Conservation (phyloP, 1,284 basidiomycete genomes). For the Ceratobasidium sp. region DNA sequence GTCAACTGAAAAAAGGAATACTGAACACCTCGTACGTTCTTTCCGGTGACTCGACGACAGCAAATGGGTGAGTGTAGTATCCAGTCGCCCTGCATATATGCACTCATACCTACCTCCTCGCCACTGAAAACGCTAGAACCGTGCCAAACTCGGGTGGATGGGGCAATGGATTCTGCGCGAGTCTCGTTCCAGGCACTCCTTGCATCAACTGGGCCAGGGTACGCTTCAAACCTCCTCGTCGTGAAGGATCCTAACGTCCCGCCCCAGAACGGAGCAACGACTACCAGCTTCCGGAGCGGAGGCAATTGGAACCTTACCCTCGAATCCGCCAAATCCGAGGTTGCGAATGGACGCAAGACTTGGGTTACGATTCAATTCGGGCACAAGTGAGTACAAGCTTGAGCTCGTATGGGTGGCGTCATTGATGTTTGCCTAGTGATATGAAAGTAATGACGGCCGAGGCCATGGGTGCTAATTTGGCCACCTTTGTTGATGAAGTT, state of each 20-base stretch:
- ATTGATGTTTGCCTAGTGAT: constrained; percentile 43
- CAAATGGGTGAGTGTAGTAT: constrained; percentile 9
- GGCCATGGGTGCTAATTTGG: constrained; percentile 56
- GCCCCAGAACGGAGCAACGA: constrained; percentile 53
- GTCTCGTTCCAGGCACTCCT: constrained; percentile 48
- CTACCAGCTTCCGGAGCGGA: constrained; percentile 53
- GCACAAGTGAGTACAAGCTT: constrained; percentile 48
- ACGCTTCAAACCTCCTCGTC: constrained; percentile 39
- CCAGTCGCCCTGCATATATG: not conserved
- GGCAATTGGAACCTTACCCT: constrained; percentile 49
- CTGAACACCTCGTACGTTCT: constrained; percentile 20
- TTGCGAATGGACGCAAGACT: constrained; percentile 51
- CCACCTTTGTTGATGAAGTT: constrained; percentile 53
- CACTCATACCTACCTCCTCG: not conserved
- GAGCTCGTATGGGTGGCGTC: not conserved
- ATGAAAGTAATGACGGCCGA: constrained; percentile 56
- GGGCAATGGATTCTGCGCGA: constrained; percentile 55
- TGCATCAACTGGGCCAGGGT: constrained; percentile 49
- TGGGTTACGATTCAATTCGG: constrained; percentile 57
- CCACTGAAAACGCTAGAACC: constrained; percentile 44
- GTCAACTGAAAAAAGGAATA: constrained; percentile 2
- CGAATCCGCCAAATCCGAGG: constrained; percentile 48
- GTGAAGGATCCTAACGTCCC: not conserved
- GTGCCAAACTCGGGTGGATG: constrained; percentile 43
- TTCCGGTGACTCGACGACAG: constrained; percentile 16